Conservation (phyloP, 2,329 filamentous ascomycete species). For the Amauroascus verrucosus region DNA sequence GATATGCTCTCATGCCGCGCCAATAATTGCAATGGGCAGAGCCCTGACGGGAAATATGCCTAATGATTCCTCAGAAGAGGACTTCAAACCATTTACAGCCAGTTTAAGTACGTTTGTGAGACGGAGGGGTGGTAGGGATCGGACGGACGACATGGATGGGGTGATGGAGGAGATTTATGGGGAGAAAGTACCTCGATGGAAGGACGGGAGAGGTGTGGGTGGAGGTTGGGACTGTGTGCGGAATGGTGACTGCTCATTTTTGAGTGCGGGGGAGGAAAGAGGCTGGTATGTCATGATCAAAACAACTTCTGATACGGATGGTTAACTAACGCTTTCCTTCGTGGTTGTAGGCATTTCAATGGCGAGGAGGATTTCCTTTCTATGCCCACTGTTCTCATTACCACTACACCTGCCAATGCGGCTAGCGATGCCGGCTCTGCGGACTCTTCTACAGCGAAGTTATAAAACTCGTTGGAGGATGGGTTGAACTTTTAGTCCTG, state of each 20-base stretch:
- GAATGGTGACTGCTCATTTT: conserved; percentile 78
- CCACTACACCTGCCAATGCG: neutral
- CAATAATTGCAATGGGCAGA: conserved; percentile 75
- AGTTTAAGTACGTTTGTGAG: conserved; percentile 60
- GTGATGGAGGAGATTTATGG: conserved; percentile 10
- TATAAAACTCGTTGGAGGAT: neutral
- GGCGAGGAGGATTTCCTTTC: conserved; percentile 39
- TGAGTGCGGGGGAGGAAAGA: conserved; percentile 70
- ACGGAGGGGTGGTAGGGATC: conserved; percentile 23
- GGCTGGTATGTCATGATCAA: conserved; percentile 57
- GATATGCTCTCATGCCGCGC: conserved; percentile 81
- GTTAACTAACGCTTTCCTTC: conserved; percentile 19
- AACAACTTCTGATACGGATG: neutral
- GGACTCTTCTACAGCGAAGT: conserved; percentile 1
- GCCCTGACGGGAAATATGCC: conserved; percentile 71
- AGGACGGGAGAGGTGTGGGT: conserved; percentile 49
- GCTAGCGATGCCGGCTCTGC: neutral
- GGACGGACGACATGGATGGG: conserved; percentile 17
- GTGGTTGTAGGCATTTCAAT: conserved; percentile 33
- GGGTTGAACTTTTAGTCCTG: neutral
- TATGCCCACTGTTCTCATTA: conserved; percentile 12
- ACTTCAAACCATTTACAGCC: conserved; percentile 79
- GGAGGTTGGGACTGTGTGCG: conserved; percentile 71
- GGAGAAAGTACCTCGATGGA: conserved; percentile 41
- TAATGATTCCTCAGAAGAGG: conserved; percentile 57